Percentiles rank a stretch among this genome's conserved stretches.
These are phyloP conservation scores for Calonectria honghensis DNA, from an alignment of 2,329 filamentous ascomycete genomes.

Conservation along the genomic window DNA sequence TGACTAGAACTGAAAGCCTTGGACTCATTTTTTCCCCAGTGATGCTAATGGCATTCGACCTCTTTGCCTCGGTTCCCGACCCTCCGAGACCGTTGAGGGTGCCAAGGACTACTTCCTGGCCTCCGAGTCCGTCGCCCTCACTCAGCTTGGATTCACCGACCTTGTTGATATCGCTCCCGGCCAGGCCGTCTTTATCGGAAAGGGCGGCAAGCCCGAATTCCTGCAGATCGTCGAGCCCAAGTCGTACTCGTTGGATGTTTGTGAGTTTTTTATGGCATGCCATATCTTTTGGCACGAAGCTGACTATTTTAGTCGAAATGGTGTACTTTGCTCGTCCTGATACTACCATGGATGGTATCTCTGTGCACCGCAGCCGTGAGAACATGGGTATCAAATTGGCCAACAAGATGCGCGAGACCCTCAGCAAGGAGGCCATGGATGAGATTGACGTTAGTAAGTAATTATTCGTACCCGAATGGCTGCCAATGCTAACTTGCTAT, in stretches of 20 bases:
- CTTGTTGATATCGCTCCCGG: conserved; percentile 88
- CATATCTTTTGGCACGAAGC: background rate
- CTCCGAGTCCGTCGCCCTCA: conserved; percentile 89
- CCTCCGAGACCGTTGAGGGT: conserved; percentile 76
- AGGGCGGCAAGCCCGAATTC: conserved; percentile 84
- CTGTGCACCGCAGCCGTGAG: conserved; percentile 87
- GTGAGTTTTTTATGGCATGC: background rate
- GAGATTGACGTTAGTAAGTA: conserved; percentile 81
- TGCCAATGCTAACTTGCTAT: background rate
- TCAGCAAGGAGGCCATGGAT: conserved; percentile 81
- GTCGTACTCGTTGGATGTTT: conserved; percentile 82
- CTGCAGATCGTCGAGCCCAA: conserved; percentile 81
- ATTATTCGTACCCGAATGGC: background rate
- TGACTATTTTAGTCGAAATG: conserved; percentile 44
- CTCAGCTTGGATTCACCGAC: conserved; percentile 86
- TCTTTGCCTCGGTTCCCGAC: conserved; percentile 84
- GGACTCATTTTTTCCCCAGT: conserved; percentile 62
- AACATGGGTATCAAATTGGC: conserved; percentile 91
- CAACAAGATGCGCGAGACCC: conserved; percentile 78
- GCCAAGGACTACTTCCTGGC: conserved; percentile 92
- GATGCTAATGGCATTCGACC: conserved; percentile 83
- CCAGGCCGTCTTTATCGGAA: conserved; percentile 89
- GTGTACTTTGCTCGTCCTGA: conserved; percentile 93
- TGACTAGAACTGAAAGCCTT: conserved; percentile 81
- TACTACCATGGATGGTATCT: conserved; percentile 89